Base-by-base conservation (phyloP, 2,329 filamentous ascomycete genomes). In the Penicillium sp. region DNA sequence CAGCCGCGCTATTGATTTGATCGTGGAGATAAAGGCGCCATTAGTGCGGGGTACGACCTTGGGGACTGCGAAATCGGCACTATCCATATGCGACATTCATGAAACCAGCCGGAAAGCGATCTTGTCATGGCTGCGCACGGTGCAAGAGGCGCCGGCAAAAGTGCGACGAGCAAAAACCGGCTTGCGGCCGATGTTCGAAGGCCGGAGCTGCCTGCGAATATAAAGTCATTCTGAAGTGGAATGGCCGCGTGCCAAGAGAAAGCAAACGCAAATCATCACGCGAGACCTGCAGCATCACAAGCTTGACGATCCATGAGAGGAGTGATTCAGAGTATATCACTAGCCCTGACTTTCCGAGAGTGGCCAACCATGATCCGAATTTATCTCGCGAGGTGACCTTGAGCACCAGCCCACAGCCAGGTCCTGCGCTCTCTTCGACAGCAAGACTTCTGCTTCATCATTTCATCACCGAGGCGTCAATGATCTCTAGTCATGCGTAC, bases 81-180 rank as follows among this genome's bases (percentile, higher is more conserved):
- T 27, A 24, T 16, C 16, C 41, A 7, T 27, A 44, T 1, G 11
- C 40, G 22, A 44, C 22, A 44, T 7, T 6, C 10, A 59, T 59
- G 57, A 56, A 35, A 16, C 47, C 40, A 2, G 49, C 33, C 19
- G 41, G 27, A 24, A 49, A 47, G 6, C 63, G 63, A 6, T 69
- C 67, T 13, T 58, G 62, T 43, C 52, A 62, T 22, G 66, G 67
- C 37, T 69, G 66, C 46, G 58, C 58, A 27, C 58, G 67, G 7
- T 68, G 67, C 58, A 69, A 68, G 56, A 56, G 60, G 24, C 66
- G 66, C 14, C 57, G 67, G 33, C 67, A 69, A 47, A 68, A 68
- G 62, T 69, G 67, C 47, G 64, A 69, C 27, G 67, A 69, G 53
- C 41, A 40, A 27, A 58, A 60, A 10, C 67, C 67, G 27, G 37